Conservation (phyloP, 148 eudicot species). For the Fagopyrum tataricum region DNA sequence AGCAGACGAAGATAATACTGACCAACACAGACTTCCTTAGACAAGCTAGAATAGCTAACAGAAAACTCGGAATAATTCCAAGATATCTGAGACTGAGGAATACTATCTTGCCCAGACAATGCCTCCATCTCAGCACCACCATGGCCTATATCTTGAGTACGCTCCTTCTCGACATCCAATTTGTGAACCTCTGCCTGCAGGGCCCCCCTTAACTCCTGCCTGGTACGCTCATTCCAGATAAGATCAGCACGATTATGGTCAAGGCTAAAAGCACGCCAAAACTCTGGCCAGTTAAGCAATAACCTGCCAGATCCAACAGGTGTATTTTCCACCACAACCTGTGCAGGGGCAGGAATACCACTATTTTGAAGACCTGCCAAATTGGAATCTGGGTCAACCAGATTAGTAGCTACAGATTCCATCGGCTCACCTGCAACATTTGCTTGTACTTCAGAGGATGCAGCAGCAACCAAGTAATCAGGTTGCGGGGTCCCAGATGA, state of each 20-base stretch:
- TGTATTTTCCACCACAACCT: conserved; percentile 84
- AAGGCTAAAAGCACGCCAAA: conserved; percentile 96
- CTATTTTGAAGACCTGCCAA: conserved; percentile 32
- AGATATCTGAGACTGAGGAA: conserved; percentile 87
- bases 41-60: conserved; percentile 81
- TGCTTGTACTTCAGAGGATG: conserved; percentile 36
- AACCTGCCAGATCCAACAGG: conserved; percentile 93
- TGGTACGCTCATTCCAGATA: conserved; percentile 96
- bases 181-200: conserved; percentile 93
- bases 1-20: conserved; percentile 94
- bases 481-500: conserved; percentile 26
- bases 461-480: conserved; percentile 35
- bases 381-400: conserved; percentile 42
- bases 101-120: conserved; percentile 45
- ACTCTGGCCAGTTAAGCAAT: conserved; percentile 94
- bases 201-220: conserved; percentile 87
- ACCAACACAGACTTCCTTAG: conserved; percentile 99
- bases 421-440: conserved; percentile 21
- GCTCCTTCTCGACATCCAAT: conserved; percentile 90
- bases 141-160: conserved; percentile 88
- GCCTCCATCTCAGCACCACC: conserved; percentile 43
- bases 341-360: conserved; percentile 85
- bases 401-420: conserved; percentile 31
- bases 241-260: conserved; percentile 99
- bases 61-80: conserved; percentile 95